Conservation (phyloP, 2,329 filamentous ascomycete genomes). For the Ascochyta koolunga region DNA sequence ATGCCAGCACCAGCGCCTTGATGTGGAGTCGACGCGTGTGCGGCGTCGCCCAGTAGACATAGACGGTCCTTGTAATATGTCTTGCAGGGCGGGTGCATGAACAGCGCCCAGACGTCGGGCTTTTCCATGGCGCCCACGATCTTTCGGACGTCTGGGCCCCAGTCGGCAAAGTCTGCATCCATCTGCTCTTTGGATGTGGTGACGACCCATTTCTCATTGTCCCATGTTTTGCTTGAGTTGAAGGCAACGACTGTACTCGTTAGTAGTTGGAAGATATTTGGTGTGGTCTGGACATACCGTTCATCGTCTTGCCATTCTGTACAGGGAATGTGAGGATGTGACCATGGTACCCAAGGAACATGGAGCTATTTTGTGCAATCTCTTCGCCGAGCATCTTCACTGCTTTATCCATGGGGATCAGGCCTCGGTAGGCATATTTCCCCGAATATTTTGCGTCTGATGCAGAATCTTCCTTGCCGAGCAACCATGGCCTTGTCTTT, state of each 20-base stretch:
- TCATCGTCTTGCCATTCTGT: constrained; percentile 63
- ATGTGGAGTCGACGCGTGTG: constrained; percentile 62
- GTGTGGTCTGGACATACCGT: constrained; percentile 44
- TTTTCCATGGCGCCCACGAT: constrained; percentile 53
- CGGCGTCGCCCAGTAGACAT: constrained; percentile 62
- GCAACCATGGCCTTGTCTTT: constrained; percentile 58
- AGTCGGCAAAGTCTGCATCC: constrained; percentile 37
- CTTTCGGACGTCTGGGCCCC: constrained; percentile 39
- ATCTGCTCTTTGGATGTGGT: constrained; percentile 42
- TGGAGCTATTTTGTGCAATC: constrained; percentile 58
- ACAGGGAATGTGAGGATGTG: constrained; percentile 70
- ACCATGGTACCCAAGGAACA: constrained; percentile 64
- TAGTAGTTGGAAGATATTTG: background rate
- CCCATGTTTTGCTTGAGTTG: constrained; percentile 41
- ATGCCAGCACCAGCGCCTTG: constrained; percentile 63
- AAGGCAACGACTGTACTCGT: constrained; percentile 44
- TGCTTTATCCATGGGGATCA: constrained; percentile 66
- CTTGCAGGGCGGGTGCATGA: constrained; percentile 58
- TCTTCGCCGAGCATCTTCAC: constrained; percentile 57
- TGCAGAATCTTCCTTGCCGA: constrained; percentile 54
- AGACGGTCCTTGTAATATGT: constrained; percentile 54
- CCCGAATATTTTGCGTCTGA: constrained; percentile 60
- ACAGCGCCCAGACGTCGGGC: constrained; percentile 63
- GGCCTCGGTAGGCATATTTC: constrained; percentile 67
- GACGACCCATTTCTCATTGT: constrained; percentile 43